Percentiles rank a stretch among this genome's conserved stretches.
phyloP scores from a whole-genome alignment of 169 alveolate species.

The Fabrea salina region DNA sequence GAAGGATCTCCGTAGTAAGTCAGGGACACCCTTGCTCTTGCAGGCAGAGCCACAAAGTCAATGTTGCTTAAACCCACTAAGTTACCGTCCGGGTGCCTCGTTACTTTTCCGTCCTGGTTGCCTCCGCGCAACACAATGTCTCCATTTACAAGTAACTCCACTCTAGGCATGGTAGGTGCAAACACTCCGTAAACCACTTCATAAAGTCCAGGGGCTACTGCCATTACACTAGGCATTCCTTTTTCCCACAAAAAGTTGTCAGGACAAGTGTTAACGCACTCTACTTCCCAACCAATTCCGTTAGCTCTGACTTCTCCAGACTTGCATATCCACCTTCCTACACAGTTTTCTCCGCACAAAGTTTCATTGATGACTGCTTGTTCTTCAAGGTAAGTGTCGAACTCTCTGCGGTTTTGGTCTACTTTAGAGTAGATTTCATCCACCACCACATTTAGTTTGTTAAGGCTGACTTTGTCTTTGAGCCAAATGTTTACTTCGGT shows the following conservation, averaged over 20 bases:
- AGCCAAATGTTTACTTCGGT: constrained; percentile 66
- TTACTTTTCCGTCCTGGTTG: neutral
- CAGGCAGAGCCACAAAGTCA: constrained; percentile 75
- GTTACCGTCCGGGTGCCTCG: neutral
- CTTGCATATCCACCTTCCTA: constrained; percentile 76
- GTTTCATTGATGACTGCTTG: constrained; percentile 62
- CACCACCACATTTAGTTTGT: constrained; percentile 51
- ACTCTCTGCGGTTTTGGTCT: constrained; percentile 42
- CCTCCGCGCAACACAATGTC: constrained; percentile 34
- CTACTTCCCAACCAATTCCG: constrained; percentile 73
- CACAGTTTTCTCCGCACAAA: constrained; percentile 68
- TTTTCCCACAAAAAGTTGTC: constrained; percentile 79
- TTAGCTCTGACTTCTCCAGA: constrained; percentile 53
- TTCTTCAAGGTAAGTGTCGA: constrained; percentile 30
- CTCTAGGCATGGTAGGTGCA: constrained; percentile 43
- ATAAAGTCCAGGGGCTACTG: constrained; percentile 76
- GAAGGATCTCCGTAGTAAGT: constrained; percentile 69
- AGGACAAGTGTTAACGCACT: constrained; percentile 67
- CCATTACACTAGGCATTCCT: constrained; percentile 30
- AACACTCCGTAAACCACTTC: constrained; percentile 48
- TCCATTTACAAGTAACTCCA: constrained; percentile 51
- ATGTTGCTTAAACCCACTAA: constrained; percentile 44
- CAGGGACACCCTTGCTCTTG: constrained; percentile 74
- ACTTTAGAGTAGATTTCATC: neutral
- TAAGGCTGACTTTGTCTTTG: constrained; percentile 53